phyloP scores from a whole-genome alignment of 2,329 filamentous ascomycete species.

The Stagonosporopsis tanaceti region DNA sequence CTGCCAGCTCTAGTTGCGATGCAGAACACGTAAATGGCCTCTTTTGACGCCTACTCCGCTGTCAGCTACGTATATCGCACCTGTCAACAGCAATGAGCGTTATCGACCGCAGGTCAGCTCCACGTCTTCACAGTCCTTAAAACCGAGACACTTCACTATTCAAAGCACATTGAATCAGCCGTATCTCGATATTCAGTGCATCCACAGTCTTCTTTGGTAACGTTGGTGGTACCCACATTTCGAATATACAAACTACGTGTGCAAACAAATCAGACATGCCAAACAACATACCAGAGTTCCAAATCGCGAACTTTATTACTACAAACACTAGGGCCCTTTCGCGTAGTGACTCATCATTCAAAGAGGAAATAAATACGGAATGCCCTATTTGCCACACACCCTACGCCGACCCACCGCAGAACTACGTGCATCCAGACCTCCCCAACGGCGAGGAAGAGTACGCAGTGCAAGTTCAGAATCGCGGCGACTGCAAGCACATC shows the following conservation, averaged over 20 bases:
- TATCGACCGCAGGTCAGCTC: background rate
- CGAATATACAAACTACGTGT: background rate
- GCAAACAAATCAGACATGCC: conserved; percentile 17
- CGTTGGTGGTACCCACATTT: background rate
- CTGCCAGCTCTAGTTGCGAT: background rate
- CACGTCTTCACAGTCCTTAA: background rate
- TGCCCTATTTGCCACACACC: conserved; percentile 29
- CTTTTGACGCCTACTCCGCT: background rate
- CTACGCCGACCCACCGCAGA: conserved; percentile 25
- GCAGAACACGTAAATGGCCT: background rate
- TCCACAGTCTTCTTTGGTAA: background rate
- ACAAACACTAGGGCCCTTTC: conserved; percentile 23
- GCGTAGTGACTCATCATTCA: background rate
- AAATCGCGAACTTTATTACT: conserved; percentile 31
- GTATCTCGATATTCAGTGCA: no score
- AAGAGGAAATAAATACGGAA: background rate
- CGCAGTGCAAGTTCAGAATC: conserved; percentile 23
- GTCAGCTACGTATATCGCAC: background rate
- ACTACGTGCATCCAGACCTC: conserved; percentile 29
- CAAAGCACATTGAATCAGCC: background rate
- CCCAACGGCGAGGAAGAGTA: conserved; percentile 26
- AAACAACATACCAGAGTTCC: conserved; percentile 21
- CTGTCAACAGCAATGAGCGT: background rate
- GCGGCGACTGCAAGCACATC: conserved; percentile 25
- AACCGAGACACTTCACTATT: background rate